A percentile compares a stretch with the other conserved stretches of the same genome.
Evolutionary conservation across 2,329 filamentous ascomycete genomes (phyloP).

Genomic region (Ascochyta fabae): DNA sequence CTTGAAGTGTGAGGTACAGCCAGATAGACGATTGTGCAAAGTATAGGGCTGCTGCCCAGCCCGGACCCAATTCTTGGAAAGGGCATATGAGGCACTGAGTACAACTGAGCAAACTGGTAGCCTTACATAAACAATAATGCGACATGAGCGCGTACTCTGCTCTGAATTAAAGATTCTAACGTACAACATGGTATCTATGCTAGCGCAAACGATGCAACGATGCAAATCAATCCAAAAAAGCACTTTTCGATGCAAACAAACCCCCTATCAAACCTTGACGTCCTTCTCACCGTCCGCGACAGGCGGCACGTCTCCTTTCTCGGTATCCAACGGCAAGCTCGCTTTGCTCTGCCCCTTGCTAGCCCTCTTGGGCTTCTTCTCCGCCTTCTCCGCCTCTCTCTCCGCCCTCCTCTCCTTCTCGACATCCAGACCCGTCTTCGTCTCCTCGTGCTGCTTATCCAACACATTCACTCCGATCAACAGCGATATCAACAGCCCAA

Average conservation of each 20-base stretch:
- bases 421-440: constrained; percentile 56
- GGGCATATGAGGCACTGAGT: too few species aligned
- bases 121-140: background rate
- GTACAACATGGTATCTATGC: background rate
- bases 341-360: constrained; percentile 23
- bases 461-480: constrained; percentile 53
- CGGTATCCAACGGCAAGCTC: constrained; percentile 8
- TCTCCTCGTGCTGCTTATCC: constrained; percentile 54
- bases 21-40: background rate
- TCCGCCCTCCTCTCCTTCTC: constrained; percentile 50
- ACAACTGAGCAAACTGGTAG: too few species aligned
- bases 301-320: constrained; percentile 2
- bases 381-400: constrained; percentile 41
- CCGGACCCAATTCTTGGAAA: too few species aligned
- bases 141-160: background rate
- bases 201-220: background rate
- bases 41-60: too few species aligned
- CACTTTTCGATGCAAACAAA: background rate
- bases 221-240: background rate
- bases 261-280: background rate
- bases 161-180: background rate
- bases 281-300: constrained; percentile 1
- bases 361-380: constrained; percentile 37
- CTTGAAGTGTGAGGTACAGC: background rate
- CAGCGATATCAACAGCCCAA: constrained; percentile 50